phyloP scores from a whole-genome alignment of 2,329 filamentous ascomycete species.

The Aspergillus novoparasiticus region DNA sequence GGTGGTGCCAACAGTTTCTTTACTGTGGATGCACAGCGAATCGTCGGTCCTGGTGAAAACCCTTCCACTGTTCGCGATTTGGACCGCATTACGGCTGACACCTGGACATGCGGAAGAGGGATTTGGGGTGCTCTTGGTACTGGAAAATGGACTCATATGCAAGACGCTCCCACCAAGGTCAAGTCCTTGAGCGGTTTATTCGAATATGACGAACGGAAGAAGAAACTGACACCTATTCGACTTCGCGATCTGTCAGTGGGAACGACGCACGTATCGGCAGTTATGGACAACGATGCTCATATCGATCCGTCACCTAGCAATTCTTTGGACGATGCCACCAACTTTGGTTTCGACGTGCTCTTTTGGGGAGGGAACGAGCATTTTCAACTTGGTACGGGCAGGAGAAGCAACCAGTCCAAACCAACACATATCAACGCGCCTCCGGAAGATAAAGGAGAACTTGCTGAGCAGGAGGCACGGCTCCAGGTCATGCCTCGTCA shows the following conservation, averaged over 20 bases:
- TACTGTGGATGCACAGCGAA: constrained; percentile 72
- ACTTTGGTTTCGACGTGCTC: constrained; percentile 85
- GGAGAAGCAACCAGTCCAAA: constrained; percentile 74
- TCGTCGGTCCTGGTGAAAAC: constrained; percentile 52
- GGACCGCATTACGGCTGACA: constrained; percentile 68
- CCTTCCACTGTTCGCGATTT: constrained; percentile 45
- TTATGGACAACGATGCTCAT: constrained; percentile 79
- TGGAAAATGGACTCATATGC: constrained; percentile 86
- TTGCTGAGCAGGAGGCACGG: constrained; percentile 66
- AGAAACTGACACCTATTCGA: constrained; percentile 74
- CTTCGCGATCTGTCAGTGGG: constrained; percentile 74
- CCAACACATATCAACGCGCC: constrained; percentile 83
- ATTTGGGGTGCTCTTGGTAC: constrained; percentile 82
- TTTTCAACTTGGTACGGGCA: constrained; percentile 91
- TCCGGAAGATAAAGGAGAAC: constrained; percentile 61
- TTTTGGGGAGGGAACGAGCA: constrained; percentile 96
- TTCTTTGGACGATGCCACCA: constrained; percentile 69
- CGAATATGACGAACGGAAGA: constrained; percentile 79
- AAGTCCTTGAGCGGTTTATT: constrained; percentile 79
- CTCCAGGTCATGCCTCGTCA: constrained; percentile 80
- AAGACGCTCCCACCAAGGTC: constrained; percentile 75
- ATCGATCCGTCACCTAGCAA: constrained; percentile 56
- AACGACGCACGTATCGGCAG: constrained; percentile 75
- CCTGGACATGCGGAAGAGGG: constrained; percentile 85
- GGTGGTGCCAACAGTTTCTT: constrained; percentile 89